Conservation (phyloP, 331 rosid species). For the Quercus tomentella region DNA sequence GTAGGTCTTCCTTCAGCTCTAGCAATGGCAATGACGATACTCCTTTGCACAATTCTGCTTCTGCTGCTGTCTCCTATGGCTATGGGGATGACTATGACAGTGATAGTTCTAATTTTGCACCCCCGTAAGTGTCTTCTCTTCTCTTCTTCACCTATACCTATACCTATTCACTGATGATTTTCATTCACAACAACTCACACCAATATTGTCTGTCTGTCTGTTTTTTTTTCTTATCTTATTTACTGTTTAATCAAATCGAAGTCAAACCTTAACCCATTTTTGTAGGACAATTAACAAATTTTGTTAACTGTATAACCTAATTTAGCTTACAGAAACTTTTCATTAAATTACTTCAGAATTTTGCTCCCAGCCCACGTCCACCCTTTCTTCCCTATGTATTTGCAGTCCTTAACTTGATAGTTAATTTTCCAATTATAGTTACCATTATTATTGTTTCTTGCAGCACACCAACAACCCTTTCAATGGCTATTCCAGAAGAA, state of each 20-base stretch:
- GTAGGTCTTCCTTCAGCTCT: slow-evolving; percentile 58
- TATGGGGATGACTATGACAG: slow-evolving; percentile 79
- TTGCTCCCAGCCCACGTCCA: not conserved
- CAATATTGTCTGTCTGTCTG: no score
- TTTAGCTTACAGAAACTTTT: not conserved
- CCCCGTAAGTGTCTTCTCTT: slow-evolving; percentile 50
- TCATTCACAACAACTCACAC: not conserved
- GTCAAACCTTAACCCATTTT: not conserved
- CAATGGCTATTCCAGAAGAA: slow-evolving; percentile 80
- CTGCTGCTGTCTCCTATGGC: slow-evolving; percentile 44
- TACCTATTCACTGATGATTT: not conserved
- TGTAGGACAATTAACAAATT: not conserved
- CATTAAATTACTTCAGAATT: not conserved
- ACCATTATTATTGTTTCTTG: slow-evolving; percentile 13
- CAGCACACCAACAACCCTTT: slow-evolving; percentile 71
- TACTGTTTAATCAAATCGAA: not conserved
- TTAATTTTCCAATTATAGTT: not conserved
- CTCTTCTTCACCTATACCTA: no score
- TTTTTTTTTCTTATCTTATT: not conserved
- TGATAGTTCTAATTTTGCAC: slow-evolving; percentile 71
- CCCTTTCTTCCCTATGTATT: not conserved
- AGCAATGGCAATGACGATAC: slow-evolving; percentile 56
- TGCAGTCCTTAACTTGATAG: not conserved
- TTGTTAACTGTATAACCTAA: not conserved
- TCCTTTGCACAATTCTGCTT: slow-evolving; percentile 35